Evolutionary conservation across 306 rosid species (phyloP).

Genomic region (Sophora flavescens): DNA sequence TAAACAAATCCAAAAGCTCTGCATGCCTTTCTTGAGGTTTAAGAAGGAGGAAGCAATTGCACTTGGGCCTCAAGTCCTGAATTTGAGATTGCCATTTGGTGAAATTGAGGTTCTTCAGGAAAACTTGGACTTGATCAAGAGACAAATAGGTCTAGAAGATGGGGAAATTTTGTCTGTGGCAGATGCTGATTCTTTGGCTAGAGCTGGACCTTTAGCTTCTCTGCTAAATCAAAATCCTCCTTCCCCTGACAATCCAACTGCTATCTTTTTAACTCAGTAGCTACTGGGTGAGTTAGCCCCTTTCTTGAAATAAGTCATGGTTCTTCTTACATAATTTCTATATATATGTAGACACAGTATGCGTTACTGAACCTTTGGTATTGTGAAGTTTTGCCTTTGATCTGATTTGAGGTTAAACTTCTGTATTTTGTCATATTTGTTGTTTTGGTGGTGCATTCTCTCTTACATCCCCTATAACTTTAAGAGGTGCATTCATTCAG

Average conservation of each 20-base stretch:
- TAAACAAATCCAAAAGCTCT: slow-evolving; percentile 71
- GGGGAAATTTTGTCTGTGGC: slow-evolving; percentile 74
- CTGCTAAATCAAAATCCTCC: slow-evolving; percentile 79
- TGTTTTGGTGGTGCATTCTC: slow-evolving; percentile 11
- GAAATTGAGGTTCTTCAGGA: slow-evolving; percentile 82
- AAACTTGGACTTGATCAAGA: slow-evolving; percentile 80
- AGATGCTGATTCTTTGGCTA: slow-evolving; percentile 64
- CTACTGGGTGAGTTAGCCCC: slow-evolving; percentile 40
- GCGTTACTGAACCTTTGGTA: slow-evolving; percentile 27
- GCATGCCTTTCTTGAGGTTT: slow-evolving; percentile 90
- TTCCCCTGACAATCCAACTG: slow-evolving; percentile 87
- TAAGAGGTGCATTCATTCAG: too few relatives aligned
- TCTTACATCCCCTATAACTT: neutral
- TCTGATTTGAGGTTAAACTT: neutral
- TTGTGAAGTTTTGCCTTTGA: slow-evolving; percentile 3
- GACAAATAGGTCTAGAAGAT: slow-evolving; percentile 80
- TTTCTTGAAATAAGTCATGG: slow-evolving; percentile 4
- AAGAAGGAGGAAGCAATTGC: slow-evolving; percentile 77
- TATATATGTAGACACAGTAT: neutral
- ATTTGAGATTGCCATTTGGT: slow-evolving; percentile 82
- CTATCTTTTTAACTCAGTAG: slow-evolving; percentile 70
- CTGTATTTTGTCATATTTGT: slow-evolving; percentile 10
- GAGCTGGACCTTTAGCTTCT: slow-evolving; percentile 66
- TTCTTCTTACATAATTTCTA: neutral
- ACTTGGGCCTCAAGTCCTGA: slow-evolving; percentile 77